Evolutionary conservation across 345 rosid genomes (phyloP).

Genomic region (Rubroshorea leprosula): DNA sequence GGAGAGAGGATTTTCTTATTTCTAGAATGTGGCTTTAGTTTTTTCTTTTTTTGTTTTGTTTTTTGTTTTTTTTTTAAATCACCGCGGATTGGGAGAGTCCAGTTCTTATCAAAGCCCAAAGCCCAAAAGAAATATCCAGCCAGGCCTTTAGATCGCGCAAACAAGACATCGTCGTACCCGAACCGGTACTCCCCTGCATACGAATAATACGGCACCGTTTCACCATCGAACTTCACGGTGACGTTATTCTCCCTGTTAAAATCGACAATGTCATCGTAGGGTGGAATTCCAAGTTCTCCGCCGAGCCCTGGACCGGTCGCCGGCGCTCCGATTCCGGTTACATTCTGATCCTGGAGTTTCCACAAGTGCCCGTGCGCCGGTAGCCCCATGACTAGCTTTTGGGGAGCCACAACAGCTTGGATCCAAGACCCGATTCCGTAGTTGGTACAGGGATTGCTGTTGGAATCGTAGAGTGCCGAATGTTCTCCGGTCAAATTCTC

Average conservation of each 20-base stretch:
- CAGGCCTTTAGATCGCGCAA: constrained; percentile 22
- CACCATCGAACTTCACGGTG: constrained; percentile 11
- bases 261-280: constrained; percentile 21
- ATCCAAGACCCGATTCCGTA: constrained; percentile 37
- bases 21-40: no score
- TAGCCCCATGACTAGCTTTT: constrained; percentile 40
- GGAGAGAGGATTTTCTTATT: background rate
- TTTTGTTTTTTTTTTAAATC: no score
- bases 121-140: constrained; percentile 46
- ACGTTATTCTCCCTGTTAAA: constrained; percentile 17
- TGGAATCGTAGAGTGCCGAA: constrained; percentile 27
- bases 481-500: constrained; percentile 32
- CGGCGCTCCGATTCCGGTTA: constrained; percentile 29
- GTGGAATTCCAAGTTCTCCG: constrained; percentile 17
- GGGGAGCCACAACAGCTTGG: constrained; percentile 24
- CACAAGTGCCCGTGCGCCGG: constrained; percentile 42
- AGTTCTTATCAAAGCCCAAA: constrained; percentile 27
- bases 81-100: constrained; percentile 21
- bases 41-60: no score
- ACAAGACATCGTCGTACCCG: constrained; percentile 34
- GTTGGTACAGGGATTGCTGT: constrained; percentile 22
- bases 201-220: constrained; percentile 28
- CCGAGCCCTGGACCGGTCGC: constrained; percentile 31
- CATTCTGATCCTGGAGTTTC: constrained; percentile 31
- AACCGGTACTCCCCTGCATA: constrained; percentile 25